Percentiles rank a stretch among this genome's conserved stretches.
phyloP scores from a whole-genome alignment of 768 basidiomycete species.

The Russula sp. region DNA sequence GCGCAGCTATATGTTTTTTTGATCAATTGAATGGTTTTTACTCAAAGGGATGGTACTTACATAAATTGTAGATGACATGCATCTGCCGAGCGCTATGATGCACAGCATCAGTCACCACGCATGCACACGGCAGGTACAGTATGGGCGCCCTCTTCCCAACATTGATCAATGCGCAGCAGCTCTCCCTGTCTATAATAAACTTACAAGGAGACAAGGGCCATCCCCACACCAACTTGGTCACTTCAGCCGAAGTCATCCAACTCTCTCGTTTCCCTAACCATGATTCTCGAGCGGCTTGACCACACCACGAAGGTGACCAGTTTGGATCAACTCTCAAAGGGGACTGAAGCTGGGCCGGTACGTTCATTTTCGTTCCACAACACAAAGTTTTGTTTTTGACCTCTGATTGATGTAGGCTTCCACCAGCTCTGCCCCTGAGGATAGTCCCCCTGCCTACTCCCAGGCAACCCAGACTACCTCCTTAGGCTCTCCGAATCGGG shows the following conservation, averaged over 20 bases:
- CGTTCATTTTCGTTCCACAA: not conserved
- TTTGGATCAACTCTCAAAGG: not conserved
- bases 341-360: not conserved
- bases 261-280: not conserved
- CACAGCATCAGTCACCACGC: too few relatives aligned
- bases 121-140: not conserved
- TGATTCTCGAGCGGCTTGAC: slow-evolving; percentile 7
- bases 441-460: slow-evolving; percentile 17
- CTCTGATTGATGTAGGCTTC: not conserved
- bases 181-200: not conserved
- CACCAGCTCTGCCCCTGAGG: not conserved
- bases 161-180: not conserved
- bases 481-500: not conserved
- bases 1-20: too few relatives aligned
- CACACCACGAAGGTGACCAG: too few relatives aligned
- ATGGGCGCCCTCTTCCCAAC: not conserved
- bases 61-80: not conserved
- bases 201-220: not conserved
- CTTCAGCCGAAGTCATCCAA: not conserved
- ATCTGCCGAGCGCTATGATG: not conserved
- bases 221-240: not conserved
- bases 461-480: not conserved
- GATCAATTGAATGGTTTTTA: too few relatives aligned
- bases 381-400: not conserved
- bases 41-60: too few relatives aligned